Evolutionary conservation across 1,284 basidiomycete species (phyloP), one percentile per base, ranked within the genome.

Genomic region (Boletus albobrunnescens): DNA sequence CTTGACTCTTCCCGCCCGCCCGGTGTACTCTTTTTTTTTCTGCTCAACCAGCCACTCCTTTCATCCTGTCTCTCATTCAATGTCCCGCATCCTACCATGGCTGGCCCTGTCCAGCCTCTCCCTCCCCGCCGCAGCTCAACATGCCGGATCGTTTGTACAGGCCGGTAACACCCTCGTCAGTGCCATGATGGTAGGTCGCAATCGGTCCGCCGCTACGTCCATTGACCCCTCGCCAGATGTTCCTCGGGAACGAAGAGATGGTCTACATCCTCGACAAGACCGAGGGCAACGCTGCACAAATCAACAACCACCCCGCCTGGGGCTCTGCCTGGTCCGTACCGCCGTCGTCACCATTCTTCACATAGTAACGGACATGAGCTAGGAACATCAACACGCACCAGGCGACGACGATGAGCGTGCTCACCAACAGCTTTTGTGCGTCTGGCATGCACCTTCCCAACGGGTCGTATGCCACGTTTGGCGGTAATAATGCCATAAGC

Each of bases 341-440:
- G 13, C 36, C n/a, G 10, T 41, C 17, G n/a, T n/a, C n/a, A n/a
- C n/a, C n/a, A n/a, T n/a, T n/a, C n/a, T n/a, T n/a, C n/a, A n/a
- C n/a, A n/a, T n/a, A n/a, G n/a, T n/a, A n/a, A n/a, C n/a, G n/a
- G n/a, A n/a, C n/a, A n/a, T n/a, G n/a, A n/a, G n/a, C 7, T 26
- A 66, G 60, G 63, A 55, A 66, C 39, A 44, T 58, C 14, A 63
- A 71, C 12, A 67, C 76, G 1, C 76, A 76, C 50, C 64, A 73
- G 7, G 70, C 78, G 2, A 69, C 70, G 16, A 56, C 73, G 0
- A 84, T 94, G 85, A 84, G 87, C 47, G 76, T 95, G 35, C 56
- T 68, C 44, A 88, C 86, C 33, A 94, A 94, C 67, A 75, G 81
- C 12, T 95, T 95, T 72, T 94, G 87, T 59, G 79, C 87, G 12